Percentiles rank a stretch among this genome's conserved stretches.
These are phyloP conservation scores for Wakefieldia striispora DNA, from an alignment of 768 basidiomycete genomes.

Conservation along the genomic window DNA sequence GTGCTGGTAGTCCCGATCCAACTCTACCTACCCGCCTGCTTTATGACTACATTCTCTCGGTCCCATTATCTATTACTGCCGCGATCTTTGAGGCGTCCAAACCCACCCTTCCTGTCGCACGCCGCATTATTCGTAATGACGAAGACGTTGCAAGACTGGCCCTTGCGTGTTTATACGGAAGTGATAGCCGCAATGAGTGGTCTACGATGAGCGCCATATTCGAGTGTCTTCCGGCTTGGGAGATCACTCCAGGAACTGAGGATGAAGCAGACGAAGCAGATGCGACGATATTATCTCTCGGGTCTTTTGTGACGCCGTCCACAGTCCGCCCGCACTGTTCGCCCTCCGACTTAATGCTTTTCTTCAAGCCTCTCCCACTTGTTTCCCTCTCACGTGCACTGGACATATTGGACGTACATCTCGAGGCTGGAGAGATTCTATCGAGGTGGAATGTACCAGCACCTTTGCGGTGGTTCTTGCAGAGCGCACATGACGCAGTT, in stretches of 20 bases:
- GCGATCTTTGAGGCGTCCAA: constrained; percentile 90
- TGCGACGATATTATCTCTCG: constrained; percentile 77
- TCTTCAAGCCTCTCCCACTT: constrained; percentile 78
- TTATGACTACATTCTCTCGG: constrained; percentile 67
- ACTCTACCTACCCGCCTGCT: constrained; percentile 61
- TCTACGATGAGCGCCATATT: constrained; percentile 87
- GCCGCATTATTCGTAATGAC: constrained; percentile 77
- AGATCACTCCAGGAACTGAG: constrained; percentile 51
- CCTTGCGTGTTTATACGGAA: constrained; percentile 86
- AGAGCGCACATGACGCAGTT: constrained; percentile 57
- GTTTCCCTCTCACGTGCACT: constrained; percentile 76
- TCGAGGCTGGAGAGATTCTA: constrained; percentile 91
- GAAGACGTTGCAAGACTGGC: constrained; percentile 84
- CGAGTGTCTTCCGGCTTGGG: constrained; percentile 95
- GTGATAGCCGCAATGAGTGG: constrained; percentile 69
- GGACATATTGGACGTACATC: constrained; percentile 90
- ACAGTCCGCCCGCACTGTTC: constrained; percentile 54
- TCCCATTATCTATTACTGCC: constrained; percentile 65
- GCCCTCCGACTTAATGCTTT: constrained; percentile 70
- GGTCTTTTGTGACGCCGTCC: constrained; percentile 74
- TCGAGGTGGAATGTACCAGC: constrained; percentile 84
- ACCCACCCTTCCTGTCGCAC: constrained; percentile 69
- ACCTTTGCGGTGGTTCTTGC: constrained; percentile 87
- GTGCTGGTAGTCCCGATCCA: constrained; percentile 69
- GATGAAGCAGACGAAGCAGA: constrained; percentile 74